Evolutionary conservation across 768 basidiomycete genomes (phyloP).

Genomic region (Galerina marginata): DNA sequence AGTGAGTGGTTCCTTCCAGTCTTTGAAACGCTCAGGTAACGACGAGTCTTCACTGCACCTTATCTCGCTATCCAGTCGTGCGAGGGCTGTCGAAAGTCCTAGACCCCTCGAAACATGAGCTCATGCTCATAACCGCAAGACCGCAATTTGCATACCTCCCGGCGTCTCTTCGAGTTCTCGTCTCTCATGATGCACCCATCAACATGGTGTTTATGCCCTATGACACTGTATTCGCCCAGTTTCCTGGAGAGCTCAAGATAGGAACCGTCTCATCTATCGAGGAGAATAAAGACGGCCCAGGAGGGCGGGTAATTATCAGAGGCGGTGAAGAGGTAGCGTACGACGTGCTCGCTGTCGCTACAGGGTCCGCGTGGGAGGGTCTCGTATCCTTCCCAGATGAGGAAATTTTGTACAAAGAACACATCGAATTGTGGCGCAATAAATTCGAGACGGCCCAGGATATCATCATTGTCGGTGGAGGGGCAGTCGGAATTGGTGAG

Average conservation of each 20-base stretch:
- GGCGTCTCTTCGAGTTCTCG: conserved; percentile 53
- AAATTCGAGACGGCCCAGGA: conserved; percentile 28
- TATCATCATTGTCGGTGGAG: conserved; percentile 33
- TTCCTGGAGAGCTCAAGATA: conserved; percentile 43
- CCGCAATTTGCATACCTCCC: conserved; percentile 54
- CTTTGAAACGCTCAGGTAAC: not conserved
- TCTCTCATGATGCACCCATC: conserved; percentile 42
- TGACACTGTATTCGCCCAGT: conserved; percentile 23
- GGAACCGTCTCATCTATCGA: conserved; percentile 36
- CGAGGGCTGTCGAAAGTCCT: conserved; percentile 52
- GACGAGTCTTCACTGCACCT: not conserved
- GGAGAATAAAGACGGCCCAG: conserved; percentile 32
- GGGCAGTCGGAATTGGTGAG: conserved; percentile 33
- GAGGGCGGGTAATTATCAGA: conserved; percentile 50
- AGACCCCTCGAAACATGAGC: conserved; percentile 45
- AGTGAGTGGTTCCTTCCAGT: conserved; percentile 1
- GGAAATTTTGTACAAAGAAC: conserved; percentile 15
- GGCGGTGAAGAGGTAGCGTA: conserved; percentile 51
- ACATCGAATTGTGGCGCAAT: conserved; percentile 26
- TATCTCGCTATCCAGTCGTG: conserved; percentile 28
- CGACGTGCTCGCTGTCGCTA: conserved; percentile 59
- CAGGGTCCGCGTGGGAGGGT: conserved; percentile 55
- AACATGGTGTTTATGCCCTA: conserved; percentile 28
- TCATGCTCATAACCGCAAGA: conserved; percentile 57
- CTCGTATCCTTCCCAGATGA: conserved; percentile 36